Evolutionary conservation across 129 eudicot genomes (phyloP), one percentile per base, ranked within the genome.

Genomic region (Erigeron canadensis): DNA sequence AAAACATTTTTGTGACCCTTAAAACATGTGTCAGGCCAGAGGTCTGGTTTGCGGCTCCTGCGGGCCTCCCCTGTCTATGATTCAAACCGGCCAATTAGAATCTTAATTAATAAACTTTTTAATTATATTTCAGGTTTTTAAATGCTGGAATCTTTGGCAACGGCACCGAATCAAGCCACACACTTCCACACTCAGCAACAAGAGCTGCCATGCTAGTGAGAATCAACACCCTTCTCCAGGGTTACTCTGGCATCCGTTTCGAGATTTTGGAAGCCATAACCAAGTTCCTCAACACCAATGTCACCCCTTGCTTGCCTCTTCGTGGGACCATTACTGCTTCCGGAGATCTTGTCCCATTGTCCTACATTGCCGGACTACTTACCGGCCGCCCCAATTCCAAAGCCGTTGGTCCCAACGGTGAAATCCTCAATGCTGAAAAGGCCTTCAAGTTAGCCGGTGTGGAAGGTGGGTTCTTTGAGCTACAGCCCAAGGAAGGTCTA

Each of bases 291-390:
- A 90, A 90, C 86, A 40, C 71, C 82, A 85, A 90, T 75, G 66
- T 90, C 81, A 90, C 97, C 61, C 97, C 95, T 8, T 75, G 83
- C 8, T 53, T 90, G 51, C 97, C 96, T 55, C 96, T 90, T 64
- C 95, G 97, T 12, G 97, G 97, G 61, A 87, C 97, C 8, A 87
- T 90, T 86, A 77, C 95, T 17, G 86, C 95, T 65, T 90, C 96
- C 15, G 97, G 95, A 22, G 97, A 90, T 72, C 91, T 90, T 5
- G 91, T 90, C 61, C 97, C 96, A 5, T 39, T 90, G 4, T 90
- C 97, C 73, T 90, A 90, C 88, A 87, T 90, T 17, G 97, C 97
- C 5, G 97, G 95, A 15, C 87, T 90, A 46, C 85, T 90, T 15
- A 87, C 86, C 3, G 97, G 97, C 18, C 87, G 97, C 7, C 89